Evolutionary conservation across 164 flowering plant species (phyloP), one percentile per base, ranked within the genome.

Genomic region (Cinnamomum chago): DNA sequence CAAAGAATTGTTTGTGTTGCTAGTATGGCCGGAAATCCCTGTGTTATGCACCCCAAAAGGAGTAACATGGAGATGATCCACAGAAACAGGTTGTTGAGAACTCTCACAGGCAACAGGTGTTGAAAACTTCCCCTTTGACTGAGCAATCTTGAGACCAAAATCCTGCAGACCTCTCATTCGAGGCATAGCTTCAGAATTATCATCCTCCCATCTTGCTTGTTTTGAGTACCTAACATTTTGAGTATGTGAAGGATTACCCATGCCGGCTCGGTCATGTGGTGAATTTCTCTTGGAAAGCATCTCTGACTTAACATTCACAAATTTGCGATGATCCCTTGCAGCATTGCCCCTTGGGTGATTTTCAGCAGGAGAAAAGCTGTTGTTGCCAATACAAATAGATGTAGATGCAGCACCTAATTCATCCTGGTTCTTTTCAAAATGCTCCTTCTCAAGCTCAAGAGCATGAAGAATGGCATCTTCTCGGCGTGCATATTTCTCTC

Each of bases 391-490:
- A 66, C 50, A 65, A 75, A 76, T 86, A 75, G 87, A 79, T 40
- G 47, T 86, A 75, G 87, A 55, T 72, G 76, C 68, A 76, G 33
- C 67, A 73, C 81, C 86, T 50, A 81, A 55, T 73, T 87, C 86
- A 69, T 83, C 90, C 77, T 83, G 88, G 64, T 90, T 84, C 77
- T 81, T 85, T 68, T 83, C 89, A 78, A 86, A 47, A 66, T 83
- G 67, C 79, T 86, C 83, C 80, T 80, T 95, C 84, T 95, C 99
- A 80, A 95, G 93, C 82, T 92, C 97, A 83, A 95, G 98, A 52
- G 99, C 99, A 87, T 95, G 98, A 80, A 92, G 88, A 82, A 95
- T 95, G 55, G 99, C 99, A 92, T 95, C 99, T 84, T 95, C 99
- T 68, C 97, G 83, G 20, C 98, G 97, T 52, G 99, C 99, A 85